These are phyloP conservation scores for Beauveria pseudobassiana DNA, from an alignment of 2,329 filamentous ascomycete species.

Conservation along the genomic window DNA sequence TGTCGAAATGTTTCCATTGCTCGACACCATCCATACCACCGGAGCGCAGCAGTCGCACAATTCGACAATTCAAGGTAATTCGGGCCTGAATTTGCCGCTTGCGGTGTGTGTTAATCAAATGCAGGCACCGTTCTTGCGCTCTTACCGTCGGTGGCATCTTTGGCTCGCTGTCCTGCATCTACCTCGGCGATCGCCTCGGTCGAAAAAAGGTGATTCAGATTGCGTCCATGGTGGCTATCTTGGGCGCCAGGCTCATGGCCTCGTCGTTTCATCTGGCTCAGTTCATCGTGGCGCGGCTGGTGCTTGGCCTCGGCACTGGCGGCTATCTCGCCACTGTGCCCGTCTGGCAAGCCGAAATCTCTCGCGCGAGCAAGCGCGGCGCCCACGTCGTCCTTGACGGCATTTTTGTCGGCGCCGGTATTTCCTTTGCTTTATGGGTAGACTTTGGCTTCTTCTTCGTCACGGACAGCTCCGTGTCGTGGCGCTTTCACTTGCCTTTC, in stretches of 20 bases:
- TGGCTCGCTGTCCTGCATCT: slow-evolving; percentile 34
- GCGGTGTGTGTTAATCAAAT: not conserved
- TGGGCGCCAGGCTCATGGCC: slow-evolving; percentile 49
- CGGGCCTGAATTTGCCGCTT: not conserved
- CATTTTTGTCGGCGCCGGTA: slow-evolving; percentile 38
- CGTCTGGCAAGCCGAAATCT: slow-evolving; percentile 46
- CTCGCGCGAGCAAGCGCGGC: slow-evolving; percentile 45
- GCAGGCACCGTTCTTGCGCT: slow-evolving; percentile 38
- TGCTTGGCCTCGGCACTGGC: slow-evolving; percentile 47
- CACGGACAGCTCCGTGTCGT: slow-evolving; percentile 14
- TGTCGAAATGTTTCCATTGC: slow-evolving; percentile 42
- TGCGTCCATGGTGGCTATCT: slow-evolving; percentile 39
- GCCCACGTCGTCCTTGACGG: slow-evolving; percentile 39
- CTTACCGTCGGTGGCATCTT: slow-evolving; percentile 51
- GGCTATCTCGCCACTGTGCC: slow-evolving; percentile 44
- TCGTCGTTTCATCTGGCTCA: slow-evolving; percentile 34
- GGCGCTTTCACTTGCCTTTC: slow-evolving; percentile 44
- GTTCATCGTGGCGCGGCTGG: slow-evolving; percentile 36
- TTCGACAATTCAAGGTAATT: slow-evolving; percentile 35
- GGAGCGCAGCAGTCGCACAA: slow-evolving; percentile 28
- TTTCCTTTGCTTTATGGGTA: slow-evolving; percentile 36
- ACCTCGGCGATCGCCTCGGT: slow-evolving; percentile 51
- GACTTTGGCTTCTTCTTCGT: slow-evolving; percentile 33
- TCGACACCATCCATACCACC: slow-evolving; percentile 44
- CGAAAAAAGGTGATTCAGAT: slow-evolving; percentile 48